phyloP scores from a whole-genome alignment of 371 early-diverging fungal species.

The Chytridiales sp. region DNA sequence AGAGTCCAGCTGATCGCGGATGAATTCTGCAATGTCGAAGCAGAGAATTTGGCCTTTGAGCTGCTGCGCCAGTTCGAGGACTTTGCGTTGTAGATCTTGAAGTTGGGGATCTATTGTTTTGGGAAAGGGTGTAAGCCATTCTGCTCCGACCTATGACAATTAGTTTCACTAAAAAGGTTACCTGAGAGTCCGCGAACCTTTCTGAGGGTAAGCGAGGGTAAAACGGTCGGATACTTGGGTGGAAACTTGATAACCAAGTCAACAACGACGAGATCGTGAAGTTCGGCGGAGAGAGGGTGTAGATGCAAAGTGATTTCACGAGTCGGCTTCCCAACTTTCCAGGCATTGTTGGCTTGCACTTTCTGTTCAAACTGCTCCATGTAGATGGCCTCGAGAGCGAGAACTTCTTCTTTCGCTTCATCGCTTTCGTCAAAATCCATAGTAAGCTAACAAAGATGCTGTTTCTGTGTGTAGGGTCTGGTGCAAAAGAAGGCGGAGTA shows the following conservation, averaged over 20 bases:
- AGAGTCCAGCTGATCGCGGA: conserved; percentile 27
- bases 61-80: conserved; percentile 13
- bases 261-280: conserved; percentile 24
- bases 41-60: conserved; percentile 26
- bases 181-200: conserved; percentile 14
- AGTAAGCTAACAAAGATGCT: background rate
- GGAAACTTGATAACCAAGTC: conserved; percentile 25
- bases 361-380: conserved; percentile 36
- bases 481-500: background rate
- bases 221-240: conserved; percentile 18
- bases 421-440: conserved; percentile 17
- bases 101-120: conserved; percentile 24
- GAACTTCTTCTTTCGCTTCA: conserved; percentile 24
- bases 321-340: conserved; percentile 23
- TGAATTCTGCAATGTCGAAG: conserved; percentile 33
- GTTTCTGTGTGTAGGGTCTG: background rate
- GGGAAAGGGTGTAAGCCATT: too few relatives aligned
- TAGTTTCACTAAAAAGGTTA: too few relatives aligned
- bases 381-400: conserved; percentile 36
- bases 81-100: conserved; percentile 11
- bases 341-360: conserved; percentile 23
- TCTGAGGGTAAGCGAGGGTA: conserved; percentile 8
- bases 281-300: conserved; percentile 22
- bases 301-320: conserved; percentile 14
- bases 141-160: too few relatives aligned